Evolutionary conservation across 2,329 filamentous ascomycete species (phyloP), one percentile per base, ranked within the genome.

Genomic region (Arthrobotrys pseudoclavata): DNA sequence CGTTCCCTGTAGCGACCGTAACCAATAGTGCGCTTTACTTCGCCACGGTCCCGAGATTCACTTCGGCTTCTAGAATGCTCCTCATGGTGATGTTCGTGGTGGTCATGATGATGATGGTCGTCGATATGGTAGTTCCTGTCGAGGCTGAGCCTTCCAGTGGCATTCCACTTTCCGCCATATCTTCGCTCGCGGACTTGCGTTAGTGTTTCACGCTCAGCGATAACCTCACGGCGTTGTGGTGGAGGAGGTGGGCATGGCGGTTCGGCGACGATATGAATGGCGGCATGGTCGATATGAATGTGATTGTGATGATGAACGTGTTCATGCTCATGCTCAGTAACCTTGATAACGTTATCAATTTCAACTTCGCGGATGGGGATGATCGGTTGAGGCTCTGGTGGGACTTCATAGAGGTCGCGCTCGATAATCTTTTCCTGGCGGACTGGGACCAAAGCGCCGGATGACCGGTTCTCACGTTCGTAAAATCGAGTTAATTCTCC

Each of bases 391-490:
- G 69, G 69, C 45, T 74, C 69, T 50, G 69, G 69, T 50, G 75
- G 68, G n/a, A 72, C 48, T 68, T 79, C 75, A 37, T 79, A 79
- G 20, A 79, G 69, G 63, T 79, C 75, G 9, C 75, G 69, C 69
- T 79, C 75, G 55, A 79, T 77, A 34, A 77, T 77, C 34, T 77
- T 77, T 26, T 77, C 75, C 68, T 79, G 69, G 48, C 75, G 75
- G 69, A 74, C 69, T 26, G 69, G 75, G 40, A 74, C 75, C 26
- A 72, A 48, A 12, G 62, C 69, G 20, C 75, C 75, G 26, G 62
- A 79, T 24, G 75, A 74, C 29, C 67, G 61, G 22, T 74, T 69
- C 4, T 79, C 68, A 48, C 67, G 69, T 37, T 74, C 69, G 62
- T 74, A 69, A 55, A 53, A 72, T 74, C 75, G 63, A 34, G 64